Conservation (phyloP, 2,329 filamentous ascomycete genomes). For the Aspergillus sp. region DNA sequence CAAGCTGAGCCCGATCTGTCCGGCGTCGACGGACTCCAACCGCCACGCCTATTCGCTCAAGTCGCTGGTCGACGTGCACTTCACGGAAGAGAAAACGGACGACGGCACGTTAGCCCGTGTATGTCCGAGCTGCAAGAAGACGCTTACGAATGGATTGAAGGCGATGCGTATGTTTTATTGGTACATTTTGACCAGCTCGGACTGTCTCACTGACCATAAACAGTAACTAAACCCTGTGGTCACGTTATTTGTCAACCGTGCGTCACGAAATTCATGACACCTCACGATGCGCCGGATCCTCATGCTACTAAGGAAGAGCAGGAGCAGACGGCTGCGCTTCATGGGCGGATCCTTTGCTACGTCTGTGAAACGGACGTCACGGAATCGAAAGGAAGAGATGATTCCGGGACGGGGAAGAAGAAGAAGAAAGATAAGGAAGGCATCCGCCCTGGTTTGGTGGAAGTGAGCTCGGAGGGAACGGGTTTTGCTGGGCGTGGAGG, state of each 20-base stretch:
- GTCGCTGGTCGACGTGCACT: conserved; percentile 71
- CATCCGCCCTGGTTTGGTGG: conserved; percentile 70
- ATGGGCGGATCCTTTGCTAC: conserved; percentile 67
- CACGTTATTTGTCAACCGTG: conserved; percentile 88
- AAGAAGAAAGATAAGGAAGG: conserved; percentile 52
- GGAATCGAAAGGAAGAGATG: conserved; percentile 4
- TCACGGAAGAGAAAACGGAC: conserved; percentile 67
- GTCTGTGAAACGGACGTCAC: conserved; percentile 83
- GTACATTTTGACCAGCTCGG: not conserved
- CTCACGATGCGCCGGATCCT: conserved; percentile 55
- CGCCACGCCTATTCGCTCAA: conserved; percentile 78
- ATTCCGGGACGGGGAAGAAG: conserved; percentile 29
- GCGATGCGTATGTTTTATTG: conserved; percentile 58
- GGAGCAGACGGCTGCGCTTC: conserved; percentile 31
- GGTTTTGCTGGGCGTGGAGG: conserved; percentile 87
- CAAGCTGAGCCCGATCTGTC: conserved; percentile 73
- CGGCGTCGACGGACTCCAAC: conserved; percentile 65
- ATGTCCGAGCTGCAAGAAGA: conserved; percentile 85
- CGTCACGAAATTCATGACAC: conserved; percentile 76
- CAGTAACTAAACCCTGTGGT: conserved; percentile 79
- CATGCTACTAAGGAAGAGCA: conserved; percentile 57
- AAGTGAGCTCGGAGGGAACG: conserved; percentile 81
- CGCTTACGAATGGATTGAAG: conserved; percentile 75
- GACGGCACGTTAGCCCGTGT: conserved; percentile 51
- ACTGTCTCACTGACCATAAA: conserved; percentile 5